A percentile compares a stretch with the other conserved stretches of the same genome.
Evolutionary conservation across 768 basidiomycete species (phyloP).

Genomic region (Leccinum longicurvipes): DNA sequence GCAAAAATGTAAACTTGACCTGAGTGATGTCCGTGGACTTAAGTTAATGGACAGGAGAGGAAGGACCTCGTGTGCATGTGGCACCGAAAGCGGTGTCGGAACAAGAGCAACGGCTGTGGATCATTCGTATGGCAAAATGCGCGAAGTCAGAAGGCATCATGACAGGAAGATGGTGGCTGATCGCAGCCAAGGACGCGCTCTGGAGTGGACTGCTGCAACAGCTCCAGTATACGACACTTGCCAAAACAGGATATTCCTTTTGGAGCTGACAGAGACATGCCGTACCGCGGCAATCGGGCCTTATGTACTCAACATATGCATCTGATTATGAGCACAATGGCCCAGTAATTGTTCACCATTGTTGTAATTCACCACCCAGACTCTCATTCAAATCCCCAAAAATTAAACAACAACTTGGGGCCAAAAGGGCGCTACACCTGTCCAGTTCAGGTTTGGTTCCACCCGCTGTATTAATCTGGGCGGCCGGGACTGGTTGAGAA

Average conservation of each 20-base stretch:
- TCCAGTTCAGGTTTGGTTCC: neutral
- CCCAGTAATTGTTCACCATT: slow-evolving; percentile 5
- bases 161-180: slow-evolving; percentile 11
- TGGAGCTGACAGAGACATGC: slow-evolving; percentile 22
- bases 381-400: neutral
- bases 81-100: slow-evolving; percentile 32
- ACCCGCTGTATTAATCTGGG: neutral
- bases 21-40: slow-evolving; percentile 38
- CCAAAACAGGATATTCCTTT: slow-evolving; percentile 26
- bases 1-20: slow-evolving; percentile 25
- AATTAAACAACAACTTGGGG: neutral
- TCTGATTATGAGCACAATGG: neutral
- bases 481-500: neutral
- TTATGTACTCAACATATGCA: slow-evolving; percentile 23
- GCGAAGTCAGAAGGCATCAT: slow-evolving; percentile 5
- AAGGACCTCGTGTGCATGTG: slow-evolving; percentile 36
- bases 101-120: slow-evolving; percentile 17
- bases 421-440: neutral
- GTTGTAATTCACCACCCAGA: neutral
- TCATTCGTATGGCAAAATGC: slow-evolving; percentile 17
- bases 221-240: slow-evolving; percentile 12
- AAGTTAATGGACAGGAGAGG: slow-evolving; percentile 37
- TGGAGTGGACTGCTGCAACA: neutral
- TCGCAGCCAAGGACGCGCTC: slow-evolving; percentile 9
- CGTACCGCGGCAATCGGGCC: slow-evolving; percentile 29